These are phyloP conservation scores for Sarocladiaceae sp. DNA, from an alignment of 2,329 filamentous ascomycete genomes.

Conservation along the genomic window DNA sequence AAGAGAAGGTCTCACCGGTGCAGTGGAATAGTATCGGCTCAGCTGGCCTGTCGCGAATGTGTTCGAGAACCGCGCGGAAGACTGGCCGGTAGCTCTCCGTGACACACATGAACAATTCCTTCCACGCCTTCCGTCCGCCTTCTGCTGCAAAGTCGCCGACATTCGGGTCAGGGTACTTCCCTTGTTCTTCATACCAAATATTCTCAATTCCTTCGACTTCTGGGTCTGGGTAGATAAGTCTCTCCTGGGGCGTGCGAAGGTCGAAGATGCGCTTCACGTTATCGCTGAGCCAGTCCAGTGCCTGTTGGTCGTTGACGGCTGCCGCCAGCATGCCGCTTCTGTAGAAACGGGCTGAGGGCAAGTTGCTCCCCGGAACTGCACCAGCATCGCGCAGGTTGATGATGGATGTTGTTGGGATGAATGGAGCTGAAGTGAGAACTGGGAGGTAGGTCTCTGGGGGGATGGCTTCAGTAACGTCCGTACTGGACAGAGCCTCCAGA, in stretches of 20 bases:
- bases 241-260: slow-evolving; percentile 43
- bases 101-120: slow-evolving; percentile 43
- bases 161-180: slow-evolving; percentile 30
- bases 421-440: slow-evolving; percentile 38
- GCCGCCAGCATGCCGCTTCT: slow-evolving; percentile 41
- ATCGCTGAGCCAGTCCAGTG: slow-evolving; percentile 29
- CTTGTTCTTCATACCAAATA: slow-evolving; percentile 32
- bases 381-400: slow-evolving; percentile 51
- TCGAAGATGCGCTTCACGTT: slow-evolving; percentile 46
- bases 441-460: slow-evolving; percentile 29
- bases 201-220: slow-evolving; percentile 38
- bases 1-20: slow-evolving; percentile 33
- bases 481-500: slow-evolving; percentile 34
- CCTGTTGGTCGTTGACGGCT: slow-evolving; percentile 22
- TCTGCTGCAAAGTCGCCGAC: slow-evolving; percentile 40
- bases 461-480: slow-evolving; percentile 35
- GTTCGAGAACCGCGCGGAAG: slow-evolving; percentile 41
- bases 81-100: slow-evolving; percentile 36
- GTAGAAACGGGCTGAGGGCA: slow-evolving; percentile 39
- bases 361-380: slow-evolving; percentile 33
- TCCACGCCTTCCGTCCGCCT: slow-evolving; percentile 39
- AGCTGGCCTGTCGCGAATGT: slow-evolving; percentile 39
- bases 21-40: slow-evolving; percentile 51
- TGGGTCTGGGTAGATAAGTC: slow-evolving; percentile 37
- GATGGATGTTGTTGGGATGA: slow-evolving; percentile 40